Base-by-base conservation (phyloP, 352 stramenopile species). In the Phytopythium montanum region DNA sequence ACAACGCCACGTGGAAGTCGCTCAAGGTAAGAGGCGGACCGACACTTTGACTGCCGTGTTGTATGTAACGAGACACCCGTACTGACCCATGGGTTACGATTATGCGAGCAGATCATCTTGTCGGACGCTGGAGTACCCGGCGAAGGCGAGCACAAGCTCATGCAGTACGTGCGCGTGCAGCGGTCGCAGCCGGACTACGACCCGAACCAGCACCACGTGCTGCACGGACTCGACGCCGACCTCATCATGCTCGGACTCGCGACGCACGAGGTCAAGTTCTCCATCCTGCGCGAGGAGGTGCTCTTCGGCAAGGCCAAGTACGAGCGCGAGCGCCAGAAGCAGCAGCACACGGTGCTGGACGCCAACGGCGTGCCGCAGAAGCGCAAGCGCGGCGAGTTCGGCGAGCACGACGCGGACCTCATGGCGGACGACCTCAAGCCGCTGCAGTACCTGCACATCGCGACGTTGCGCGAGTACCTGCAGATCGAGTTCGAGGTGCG, bases 131-230 rank as follows among this genome's bases (percentile, higher is more conserved):
- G 85, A 48, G 85, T 98, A 45, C 97, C 97, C 1, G 98, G 98
- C n/a, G 98, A 99, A 78, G 98, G 98, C 33, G 98, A 99, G 70
- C 98, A 99, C 79, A 99, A 99, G 70, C 95, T 99, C 46, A 99
- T 99, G 96, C 70, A 96, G 49, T 99, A 98, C 73, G 90, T 99
- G 45, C 91, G 98, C 51, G 76, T 88, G 36, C 90, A 99, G 71
- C 80, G 97, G 14, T 88, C 81, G 26, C 94, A 99, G 77, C 85
- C 89, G 25, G 95, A 91, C 2, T 99, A 99, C 73, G 88, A 99
- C 79, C 96, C 96, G 23, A 99, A 99, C 72, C 79, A 97, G 57
- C 90, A 97, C 55, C 97, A 99, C 70, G 90, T 99, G 21, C 73
- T 99, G 21, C 96, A 99, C 68, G 97, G 97, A 51, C 75, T 99